Evolutionary conservation across 176 grass and related monocot genomes (phyloP).

Genomic region (Poa annua): DNA sequence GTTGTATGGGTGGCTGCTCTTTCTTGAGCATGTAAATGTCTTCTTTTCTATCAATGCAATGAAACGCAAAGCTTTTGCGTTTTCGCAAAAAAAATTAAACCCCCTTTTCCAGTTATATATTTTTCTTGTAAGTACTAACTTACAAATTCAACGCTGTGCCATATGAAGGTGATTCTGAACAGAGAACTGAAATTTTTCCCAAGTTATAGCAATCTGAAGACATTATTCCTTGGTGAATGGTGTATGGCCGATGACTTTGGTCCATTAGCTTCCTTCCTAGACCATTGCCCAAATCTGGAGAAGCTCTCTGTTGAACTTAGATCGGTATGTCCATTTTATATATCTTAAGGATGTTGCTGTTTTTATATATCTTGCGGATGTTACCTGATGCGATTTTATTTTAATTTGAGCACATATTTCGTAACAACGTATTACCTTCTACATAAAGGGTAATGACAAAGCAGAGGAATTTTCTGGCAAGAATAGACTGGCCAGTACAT

Average conservation of each 20-base stretch:
- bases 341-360: background rate
- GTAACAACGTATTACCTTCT: too few species aligned
- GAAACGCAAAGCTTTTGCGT: too few species aligned
- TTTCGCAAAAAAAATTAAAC: too few species aligned
- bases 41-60: too few species aligned
- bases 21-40: too few species aligned
- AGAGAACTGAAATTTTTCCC: background rate
- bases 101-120: background rate
- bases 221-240: constrained; percentile 38
- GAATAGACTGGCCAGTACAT: too few species aligned
- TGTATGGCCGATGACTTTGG: constrained; percentile 27
- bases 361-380: too few species aligned
- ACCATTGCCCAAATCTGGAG: constrained; percentile 31
- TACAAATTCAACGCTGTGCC: background rate
- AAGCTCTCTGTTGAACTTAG: constrained; percentile 11
- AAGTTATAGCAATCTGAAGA: constrained; percentile 24
- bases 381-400: too few species aligned
- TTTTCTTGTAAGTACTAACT: background rate
- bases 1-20: too few species aligned
- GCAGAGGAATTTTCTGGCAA: too few species aligned
- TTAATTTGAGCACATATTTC: too few species aligned
- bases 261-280: constrained; percentile 36
- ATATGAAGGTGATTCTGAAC: constrained; percentile 18
- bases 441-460: too few species aligned
- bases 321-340: background rate